A percentile compares a stretch with the other conserved stretches of the same genome.
Conservation (phyloP, 768 basidiomycete genomes). For the Tulasnella sp. region DNA sequence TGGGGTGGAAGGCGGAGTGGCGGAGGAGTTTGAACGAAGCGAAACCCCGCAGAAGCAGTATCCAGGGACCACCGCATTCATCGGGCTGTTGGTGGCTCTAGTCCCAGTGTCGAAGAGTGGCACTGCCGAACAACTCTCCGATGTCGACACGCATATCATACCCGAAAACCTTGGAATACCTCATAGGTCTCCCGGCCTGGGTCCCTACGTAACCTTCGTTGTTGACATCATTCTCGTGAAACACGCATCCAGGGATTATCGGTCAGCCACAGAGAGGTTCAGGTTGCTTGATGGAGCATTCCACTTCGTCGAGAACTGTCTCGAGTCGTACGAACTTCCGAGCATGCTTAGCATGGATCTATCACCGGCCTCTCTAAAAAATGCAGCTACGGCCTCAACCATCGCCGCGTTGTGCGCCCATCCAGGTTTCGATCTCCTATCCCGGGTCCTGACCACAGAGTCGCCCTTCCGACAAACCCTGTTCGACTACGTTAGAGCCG, state of each 20-base stretch:
- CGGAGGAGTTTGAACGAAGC: conserved; percentile 79
- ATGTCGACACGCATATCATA: conserved; percentile 57
- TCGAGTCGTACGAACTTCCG: conserved; percentile 75
- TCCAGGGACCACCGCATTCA: conserved; percentile 81
- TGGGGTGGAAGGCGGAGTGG: conserved; percentile 68
- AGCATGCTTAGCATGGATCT: conserved; percentile 32
- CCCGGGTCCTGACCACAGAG: conserved; percentile 54
- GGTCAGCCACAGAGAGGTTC: conserved; percentile 69
- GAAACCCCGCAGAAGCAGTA: conserved; percentile 70
- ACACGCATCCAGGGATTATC: conserved; percentile 63
- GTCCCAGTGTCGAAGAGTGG: conserved; percentile 73
- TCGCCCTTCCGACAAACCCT: conserved; percentile 62
- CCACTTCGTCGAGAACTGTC: conserved; percentile 70
- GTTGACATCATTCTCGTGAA: conserved; percentile 81
- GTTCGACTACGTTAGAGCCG: conserved; percentile 71
- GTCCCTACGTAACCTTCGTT: conserved; percentile 75
- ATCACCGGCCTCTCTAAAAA: not conserved
- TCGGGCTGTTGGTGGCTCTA: conserved; percentile 69
- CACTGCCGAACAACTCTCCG: conserved; percentile 45
- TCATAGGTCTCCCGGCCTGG: conserved; percentile 68
- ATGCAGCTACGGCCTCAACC: not conserved
- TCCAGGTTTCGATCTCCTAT: conserved; percentile 80
- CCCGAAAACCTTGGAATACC: conserved; percentile 72
- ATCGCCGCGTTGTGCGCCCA: conserved; percentile 41
- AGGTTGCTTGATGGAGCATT: conserved; percentile 74